Evolutionary conservation across 2,329 filamentous ascomycete genomes (phyloP).

Genomic region (Falciphora oryzae): DNA sequence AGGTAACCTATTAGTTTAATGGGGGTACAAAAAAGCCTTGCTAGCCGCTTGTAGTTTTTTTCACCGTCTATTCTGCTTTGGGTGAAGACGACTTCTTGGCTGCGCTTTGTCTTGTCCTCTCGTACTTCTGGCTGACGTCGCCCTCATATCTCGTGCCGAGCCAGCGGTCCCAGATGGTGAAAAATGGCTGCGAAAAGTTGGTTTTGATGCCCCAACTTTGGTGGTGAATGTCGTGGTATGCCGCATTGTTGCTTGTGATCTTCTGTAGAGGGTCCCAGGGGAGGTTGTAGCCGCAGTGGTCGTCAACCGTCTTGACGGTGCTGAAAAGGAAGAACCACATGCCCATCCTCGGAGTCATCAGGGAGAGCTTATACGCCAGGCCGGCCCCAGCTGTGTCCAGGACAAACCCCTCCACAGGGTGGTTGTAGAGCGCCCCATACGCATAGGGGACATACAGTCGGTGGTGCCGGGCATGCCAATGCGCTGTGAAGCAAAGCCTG

Average conservation of each 20-base stretch:
- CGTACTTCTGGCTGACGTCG: slow-evolving; percentile 40
- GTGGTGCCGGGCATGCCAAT: slow-evolving; percentile 93
- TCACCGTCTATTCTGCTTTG: neutral
- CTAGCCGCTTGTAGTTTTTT: neutral
- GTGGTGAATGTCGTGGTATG: slow-evolving; percentile 97
- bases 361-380: slow-evolving; percentile 71
- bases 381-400: slow-evolving; percentile 87
- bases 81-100: slow-evolving; percentile 25
- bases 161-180: slow-evolving; percentile 88
- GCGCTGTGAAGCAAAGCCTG: slow-evolving; percentile 42
- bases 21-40: neutral
- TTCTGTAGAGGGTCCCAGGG: slow-evolving; percentile 93
- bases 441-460: slow-evolving; percentile 96
- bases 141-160: slow-evolving; percentile 81
- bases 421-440: slow-evolving; percentile 94
- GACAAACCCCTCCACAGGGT: slow-evolving; percentile 88
- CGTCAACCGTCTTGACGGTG: slow-evolving; percentile 94
- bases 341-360: slow-evolving; percentile 79
- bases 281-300: slow-evolving; percentile 94
- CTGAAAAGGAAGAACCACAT: slow-evolving; percentile 86
- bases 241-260: slow-evolving; percentile 89
- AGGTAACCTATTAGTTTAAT: neutral
- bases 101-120: slow-evolving; percentile 26
- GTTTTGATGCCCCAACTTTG: slow-evolving; percentile 99
- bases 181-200: slow-evolving; percentile 87